A percentile compares a stretch with the other conserved stretches of the same genome.
Conservation (phyloP, 2,329 filamentous ascomycete species). For the Pezicula neosporulosa region DNA sequence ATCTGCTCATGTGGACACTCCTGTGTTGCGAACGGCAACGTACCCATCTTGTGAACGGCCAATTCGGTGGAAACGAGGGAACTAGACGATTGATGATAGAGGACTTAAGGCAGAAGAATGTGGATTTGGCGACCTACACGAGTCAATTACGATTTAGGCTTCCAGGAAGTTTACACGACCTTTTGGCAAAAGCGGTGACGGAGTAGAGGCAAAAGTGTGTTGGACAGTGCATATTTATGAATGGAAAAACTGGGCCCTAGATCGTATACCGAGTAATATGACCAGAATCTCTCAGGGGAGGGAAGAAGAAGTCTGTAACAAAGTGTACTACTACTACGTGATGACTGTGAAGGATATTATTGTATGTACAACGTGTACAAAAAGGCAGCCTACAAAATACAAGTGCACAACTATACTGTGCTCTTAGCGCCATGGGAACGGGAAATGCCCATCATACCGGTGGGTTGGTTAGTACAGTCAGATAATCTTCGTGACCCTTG, state of each 20-base stretch:
- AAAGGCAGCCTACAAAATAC: too few species aligned
- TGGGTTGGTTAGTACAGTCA: too few species aligned
- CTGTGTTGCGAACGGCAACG: constrained; percentile 78
- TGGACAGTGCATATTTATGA: not conserved
- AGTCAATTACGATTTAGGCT: constrained; percentile 89
- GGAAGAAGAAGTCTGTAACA: too few species aligned
- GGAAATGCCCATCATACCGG: too few species aligned
- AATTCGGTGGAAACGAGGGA: constrained; percentile 71
- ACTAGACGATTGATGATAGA: constrained; percentile 63
- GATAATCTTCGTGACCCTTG: too few species aligned
- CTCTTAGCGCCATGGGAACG: too few species aligned
- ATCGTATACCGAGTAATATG: not conserved
- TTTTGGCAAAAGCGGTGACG: constrained; percentile 65
- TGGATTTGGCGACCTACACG: constrained; percentile 91
- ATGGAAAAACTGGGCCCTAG: not conserved
- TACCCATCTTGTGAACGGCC: constrained; percentile 63
- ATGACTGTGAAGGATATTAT: too few species aligned
- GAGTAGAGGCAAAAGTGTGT: constrained; percentile 10
- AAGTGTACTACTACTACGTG: too few species aligned
- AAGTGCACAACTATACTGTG: too few species aligned
- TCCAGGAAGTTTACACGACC: constrained; percentile 83
- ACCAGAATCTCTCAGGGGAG: not conserved
- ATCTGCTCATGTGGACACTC: constrained; percentile 91
- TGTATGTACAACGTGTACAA: too few species aligned
- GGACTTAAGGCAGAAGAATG: constrained; percentile 73